Percentiles rank a stretch among this genome's conserved stretches.
phyloP scores from a whole-genome alignment of 108 stramenopile species.

The Cyclostephanos invisitatus region DNA sequence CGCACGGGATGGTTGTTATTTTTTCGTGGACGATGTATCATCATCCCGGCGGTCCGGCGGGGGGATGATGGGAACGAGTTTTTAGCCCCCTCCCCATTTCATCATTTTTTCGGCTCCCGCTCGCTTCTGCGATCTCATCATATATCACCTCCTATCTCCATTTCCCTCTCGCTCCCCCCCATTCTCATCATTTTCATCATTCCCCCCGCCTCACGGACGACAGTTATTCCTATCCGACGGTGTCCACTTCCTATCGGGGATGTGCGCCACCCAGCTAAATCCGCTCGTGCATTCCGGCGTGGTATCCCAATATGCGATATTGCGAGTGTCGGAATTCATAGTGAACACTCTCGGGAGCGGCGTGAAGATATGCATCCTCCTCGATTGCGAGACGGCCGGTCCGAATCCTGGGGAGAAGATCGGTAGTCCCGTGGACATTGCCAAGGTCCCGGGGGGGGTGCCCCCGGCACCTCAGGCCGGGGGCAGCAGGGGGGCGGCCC shows the following conservation, averaged over 20 bases:
- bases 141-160: no score
- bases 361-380: conserved; percentile 72
- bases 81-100: no score
- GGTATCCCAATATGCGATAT: conserved; percentile 51
- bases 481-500: conserved; percentile 12
- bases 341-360: conserved; percentile 75
- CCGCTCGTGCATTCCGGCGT: conserved; percentile 50
- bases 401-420: conserved; percentile 48
- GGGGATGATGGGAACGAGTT: no score
- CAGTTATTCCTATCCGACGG: conserved; percentile 87
- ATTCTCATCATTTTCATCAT: background rate
- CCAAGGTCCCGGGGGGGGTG: conserved; percentile 40
- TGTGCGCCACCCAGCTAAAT: conserved; percentile 93
- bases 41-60: background rate
- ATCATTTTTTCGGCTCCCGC: no score
- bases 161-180: background rate
- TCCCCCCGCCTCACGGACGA: conserved; percentile 15
- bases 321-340: conserved; percentile 74
- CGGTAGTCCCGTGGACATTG: conserved; percentile 68
- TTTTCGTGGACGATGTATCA: background rate
- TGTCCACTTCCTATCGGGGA: conserved; percentile 74
- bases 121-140: no score
- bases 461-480: conserved; percentile 2
- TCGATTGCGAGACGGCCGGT: conserved; percentile 50
- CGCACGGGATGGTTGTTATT: background rate